These are phyloP conservation scores for Phytophthora sp. DNA, from an alignment of 352 stramenopile genomes.

Conservation along the genomic window DNA sequence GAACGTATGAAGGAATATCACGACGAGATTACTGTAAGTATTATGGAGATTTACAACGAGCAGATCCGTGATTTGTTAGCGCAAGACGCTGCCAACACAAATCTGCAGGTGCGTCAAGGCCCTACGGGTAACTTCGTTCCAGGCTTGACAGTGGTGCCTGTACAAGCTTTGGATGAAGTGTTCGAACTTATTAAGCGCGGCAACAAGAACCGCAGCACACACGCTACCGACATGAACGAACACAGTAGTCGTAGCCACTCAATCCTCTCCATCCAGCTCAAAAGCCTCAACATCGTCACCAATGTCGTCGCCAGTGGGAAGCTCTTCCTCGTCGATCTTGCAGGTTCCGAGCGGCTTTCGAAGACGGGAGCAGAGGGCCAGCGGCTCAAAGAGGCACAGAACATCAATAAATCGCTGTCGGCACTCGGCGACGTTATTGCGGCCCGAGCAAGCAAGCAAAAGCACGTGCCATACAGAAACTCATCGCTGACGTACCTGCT, in stretches of 20 bases:
- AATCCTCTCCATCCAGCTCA: slow-evolving; percentile 87
- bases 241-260: slow-evolving; percentile 90
- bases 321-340: slow-evolving; percentile 91
- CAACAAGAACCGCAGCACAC: slow-evolving; percentile 88
- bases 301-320: slow-evolving; percentile 75
- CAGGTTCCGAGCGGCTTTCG: slow-evolving; percentile 88
- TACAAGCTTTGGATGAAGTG: slow-evolving; percentile 83
- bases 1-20: slow-evolving; percentile 75
- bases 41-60: slow-evolving; percentile 98
- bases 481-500: slow-evolving; percentile 95
- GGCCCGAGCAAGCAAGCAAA: slow-evolving; percentile 81
- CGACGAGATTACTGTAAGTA: slow-evolving; percentile 89
- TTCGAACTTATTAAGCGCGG: slow-evolving; percentile 85
- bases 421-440: slow-evolving; percentile 98
- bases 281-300: slow-evolving; percentile 84
- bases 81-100: slow-evolving; percentile 79
- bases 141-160: slow-evolving; percentile 72
- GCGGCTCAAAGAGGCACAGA: slow-evolving; percentile 91
- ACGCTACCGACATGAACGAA: slow-evolving; percentile 91
- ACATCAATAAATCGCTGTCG: slow-evolving; percentile 95
- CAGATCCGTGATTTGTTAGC: slow-evolving; percentile 94
- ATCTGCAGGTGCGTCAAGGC: slow-evolving; percentile 84
- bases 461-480: slow-evolving; percentile 95
- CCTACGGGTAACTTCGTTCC: slow-evolving; percentile 87
- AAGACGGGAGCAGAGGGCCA: slow-evolving; percentile 90